Evolutionary conservation across 257 asterid species (phyloP), one percentile per base, ranked within the genome.

Genomic region (Eucommia ulmoides): DNA sequence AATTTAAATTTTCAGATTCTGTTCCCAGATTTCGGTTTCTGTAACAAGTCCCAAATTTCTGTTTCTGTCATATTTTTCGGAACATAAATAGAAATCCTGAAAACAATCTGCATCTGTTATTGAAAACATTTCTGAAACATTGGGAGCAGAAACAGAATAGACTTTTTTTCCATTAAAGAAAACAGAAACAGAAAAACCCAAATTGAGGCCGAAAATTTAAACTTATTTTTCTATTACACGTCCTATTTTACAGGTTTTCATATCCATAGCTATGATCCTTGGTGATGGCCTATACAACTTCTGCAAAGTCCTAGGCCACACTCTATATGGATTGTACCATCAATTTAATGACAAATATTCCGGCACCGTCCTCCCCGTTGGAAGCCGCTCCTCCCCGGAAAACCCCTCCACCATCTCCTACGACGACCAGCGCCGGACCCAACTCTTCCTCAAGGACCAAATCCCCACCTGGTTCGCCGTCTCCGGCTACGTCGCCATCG

Each of bases 241-340:
- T 48, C 56, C 42, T 17, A n/a, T 10, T 23, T 24, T 58, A 45
- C 56, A 87, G 96, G 78, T 87, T 66, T 87, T 87, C 76, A 73
- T 87, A 48, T 92, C 81, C 25, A 84, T 88, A 57, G 93, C 95
- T 56, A 81, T 88, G 94, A 88, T 84, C 59, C 97, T 87, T 19
- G 97, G 97, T 16, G 97, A 87, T 53, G 97, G 97, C 52, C 88
- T 84, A 57, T 88, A 81, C 72, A 88, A 80, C 73, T 84, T 88
- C 66, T 8, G 69, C 50, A 88, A 82, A 64, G 93, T 81, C 56
- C 79, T 88, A 23, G 72, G 93, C 21, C 87, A 67, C 42, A 88
- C 97, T 3, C 1, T 72, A 25, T 56, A 50, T 41, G 94, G 94
- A n/a, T 44, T 88, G 57, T 80, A 77, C 72, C 55, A 55, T 59